Percentiles rank a stretch among this genome's conserved stretches.
Evolutionary conservation across 2,329 filamentous ascomycete species (phyloP).

Genomic region (Sclerotinia minor): DNA sequence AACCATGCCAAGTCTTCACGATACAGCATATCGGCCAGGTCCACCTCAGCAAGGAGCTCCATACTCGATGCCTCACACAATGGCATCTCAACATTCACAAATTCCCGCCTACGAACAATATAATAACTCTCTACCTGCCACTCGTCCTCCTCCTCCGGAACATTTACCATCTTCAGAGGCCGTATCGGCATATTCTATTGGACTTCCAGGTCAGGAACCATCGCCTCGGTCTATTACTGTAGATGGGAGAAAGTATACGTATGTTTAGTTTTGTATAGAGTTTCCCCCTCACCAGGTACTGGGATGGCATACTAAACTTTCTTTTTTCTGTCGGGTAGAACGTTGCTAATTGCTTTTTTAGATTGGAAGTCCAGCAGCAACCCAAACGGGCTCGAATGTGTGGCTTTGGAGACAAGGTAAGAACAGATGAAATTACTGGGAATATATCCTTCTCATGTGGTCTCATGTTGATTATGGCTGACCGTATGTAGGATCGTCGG

Average conservation of each 20-base stretch:
- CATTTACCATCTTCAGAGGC: conserved; percentile 27
- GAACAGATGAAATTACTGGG: conserved; percentile 24
- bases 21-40: conserved; percentile 28
- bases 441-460: not conserved
- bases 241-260: conserved; percentile 39
- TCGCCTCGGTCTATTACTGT: conserved; percentile 28
- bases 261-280: conserved; percentile 25
- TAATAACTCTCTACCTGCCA: conserved; percentile 26
- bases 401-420: conserved; percentile 95
- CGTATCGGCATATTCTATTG: conserved; percentile 29
- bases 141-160: conserved; percentile 33
- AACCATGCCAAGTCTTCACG: conserved; percentile 29
- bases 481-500: conserved; percentile 72
- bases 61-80: conserved; percentile 32
- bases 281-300: not conserved
- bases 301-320: conserved; percentile 5
- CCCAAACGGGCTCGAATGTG: conserved; percentile 95
- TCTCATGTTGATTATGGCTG: not conserved
- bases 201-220: conserved; percentile 30
- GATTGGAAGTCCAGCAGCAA: conserved; percentile 82
- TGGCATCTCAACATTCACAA: conserved; percentile 31
- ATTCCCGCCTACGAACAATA: conserved; percentile 28
- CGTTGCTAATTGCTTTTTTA: conserved; percentile 45
- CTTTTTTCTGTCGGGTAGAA: not conserved
- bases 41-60: conserved; percentile 26